phyloP scores from a whole-genome alignment of 2,329 filamentous ascomycete species.

The Reticulascus tulasneorum region DNA sequence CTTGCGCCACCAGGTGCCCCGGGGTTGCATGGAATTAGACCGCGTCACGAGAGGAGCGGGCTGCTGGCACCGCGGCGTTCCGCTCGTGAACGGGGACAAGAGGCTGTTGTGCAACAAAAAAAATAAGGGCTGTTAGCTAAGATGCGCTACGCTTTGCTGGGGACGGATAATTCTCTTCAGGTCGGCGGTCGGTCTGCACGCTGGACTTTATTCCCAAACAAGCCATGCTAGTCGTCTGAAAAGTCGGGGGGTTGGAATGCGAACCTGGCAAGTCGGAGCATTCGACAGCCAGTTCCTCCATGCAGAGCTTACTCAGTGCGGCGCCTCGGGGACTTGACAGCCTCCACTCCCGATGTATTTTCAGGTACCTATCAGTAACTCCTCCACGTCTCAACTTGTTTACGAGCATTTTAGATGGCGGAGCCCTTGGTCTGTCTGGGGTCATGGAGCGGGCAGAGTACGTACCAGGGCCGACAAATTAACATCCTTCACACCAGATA shows the following conservation, averaged over 20 bases:
- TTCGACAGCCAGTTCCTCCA: constrained; percentile 5
- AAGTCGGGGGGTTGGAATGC: constrained; percentile 2
- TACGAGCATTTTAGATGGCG: constrained; percentile 7
- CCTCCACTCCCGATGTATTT: constrained; percentile 11
- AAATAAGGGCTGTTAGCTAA: constrained; percentile 6
- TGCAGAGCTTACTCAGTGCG: constrained; percentile 13
- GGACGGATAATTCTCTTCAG: no score
- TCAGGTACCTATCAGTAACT: constrained; percentile 9
- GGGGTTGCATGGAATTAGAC: no score
- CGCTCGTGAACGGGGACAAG: no score
- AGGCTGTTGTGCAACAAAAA: constrained; percentile 1
- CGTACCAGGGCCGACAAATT: no score
- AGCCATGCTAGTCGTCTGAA: no score
- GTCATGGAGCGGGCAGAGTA: no score
- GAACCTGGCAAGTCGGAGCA: background rate
- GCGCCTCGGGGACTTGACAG: constrained; percentile 10
- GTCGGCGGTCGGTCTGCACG: no score
- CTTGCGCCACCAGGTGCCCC: no score
- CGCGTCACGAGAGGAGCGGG: no score
- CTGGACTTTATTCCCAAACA: no score
- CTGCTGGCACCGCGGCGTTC: no score
- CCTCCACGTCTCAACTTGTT: constrained; percentile 8
- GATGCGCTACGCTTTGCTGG: constrained; percentile 3
- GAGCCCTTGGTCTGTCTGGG: constrained; percentile 6
- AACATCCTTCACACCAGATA: no score